phyloP scores from a whole-genome alignment of 495 filamentous ascomycete genomes.

The Parachaetomium inaequale region DNA sequence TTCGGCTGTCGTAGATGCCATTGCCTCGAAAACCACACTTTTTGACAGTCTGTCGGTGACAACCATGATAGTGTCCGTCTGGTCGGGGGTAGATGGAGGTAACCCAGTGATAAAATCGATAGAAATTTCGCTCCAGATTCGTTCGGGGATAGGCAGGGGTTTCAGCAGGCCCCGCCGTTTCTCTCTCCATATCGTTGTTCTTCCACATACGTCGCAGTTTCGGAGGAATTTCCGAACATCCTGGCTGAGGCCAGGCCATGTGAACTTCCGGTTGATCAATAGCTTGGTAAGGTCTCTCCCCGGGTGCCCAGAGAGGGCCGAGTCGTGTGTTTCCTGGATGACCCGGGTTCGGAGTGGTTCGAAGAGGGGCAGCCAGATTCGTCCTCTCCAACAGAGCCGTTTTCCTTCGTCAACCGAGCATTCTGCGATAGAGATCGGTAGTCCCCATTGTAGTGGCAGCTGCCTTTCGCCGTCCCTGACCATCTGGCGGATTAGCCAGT shows the following conservation, averaged over 20 bases:
- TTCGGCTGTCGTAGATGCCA: neutral
- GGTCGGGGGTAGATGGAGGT: neutral
- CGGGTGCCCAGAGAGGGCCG: neutral
- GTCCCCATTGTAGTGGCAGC: neutral
- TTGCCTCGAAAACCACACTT: neutral
- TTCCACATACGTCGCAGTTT: neutral
- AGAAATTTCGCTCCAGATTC: neutral
- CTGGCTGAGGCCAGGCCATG: neutral
- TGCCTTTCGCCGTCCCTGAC: neutral
- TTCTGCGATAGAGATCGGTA: constrained; percentile 2
- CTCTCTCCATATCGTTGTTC: neutral
- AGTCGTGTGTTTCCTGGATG: constrained; percentile 1
- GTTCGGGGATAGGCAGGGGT: neutral
- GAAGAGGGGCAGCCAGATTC: neutral
- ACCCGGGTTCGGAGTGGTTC: neutral
- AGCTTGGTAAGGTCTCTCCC: neutral
- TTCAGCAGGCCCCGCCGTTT: neutral
- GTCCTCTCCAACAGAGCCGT: constrained; percentile 1
- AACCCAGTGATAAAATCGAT: neutral
- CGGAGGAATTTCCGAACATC: constrained; percentile 1
- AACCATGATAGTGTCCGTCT: neutral
- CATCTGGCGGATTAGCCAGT: constrained; percentile 1
- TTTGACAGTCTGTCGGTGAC: neutral
- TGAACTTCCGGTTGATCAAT: neutral
- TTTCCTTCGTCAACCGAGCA: constrained; percentile 1